Percentiles rank a stretch among this genome's conserved stretches.
Conservation (phyloP, 2,329 filamentous ascomycete species). For the Fusarium cyanostomum region DNA sequence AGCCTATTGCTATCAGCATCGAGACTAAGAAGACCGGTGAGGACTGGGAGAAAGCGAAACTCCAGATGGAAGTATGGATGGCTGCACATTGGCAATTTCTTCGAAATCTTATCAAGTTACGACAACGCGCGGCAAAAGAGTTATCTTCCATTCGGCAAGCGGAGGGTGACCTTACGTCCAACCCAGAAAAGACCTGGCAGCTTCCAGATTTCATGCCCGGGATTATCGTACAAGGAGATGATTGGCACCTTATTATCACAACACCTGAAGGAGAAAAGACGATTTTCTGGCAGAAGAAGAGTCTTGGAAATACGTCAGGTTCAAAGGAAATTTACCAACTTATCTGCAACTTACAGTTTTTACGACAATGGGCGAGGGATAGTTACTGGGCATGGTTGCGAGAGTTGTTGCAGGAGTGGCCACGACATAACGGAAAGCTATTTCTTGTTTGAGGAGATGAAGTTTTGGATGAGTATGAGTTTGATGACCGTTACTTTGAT, state of each 20-base stretch:
- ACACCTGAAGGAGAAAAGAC: slow-evolving; percentile 6
- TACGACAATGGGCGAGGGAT: slow-evolving; percentile 1
- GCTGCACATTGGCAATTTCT: slow-evolving; percentile 17
- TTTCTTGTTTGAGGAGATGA: no score
- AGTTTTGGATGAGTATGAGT: no score
- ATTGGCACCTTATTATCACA: slow-evolving; percentile 10
- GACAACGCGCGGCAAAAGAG: neutral
- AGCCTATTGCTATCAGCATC: slow-evolving; percentile 7
- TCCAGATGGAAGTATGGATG: slow-evolving; percentile 21
- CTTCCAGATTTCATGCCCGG: slow-evolving; percentile 7
- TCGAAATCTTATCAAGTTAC: neutral
- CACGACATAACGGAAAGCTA: neutral
- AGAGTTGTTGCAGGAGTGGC: neutral
- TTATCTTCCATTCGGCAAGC: neutral
- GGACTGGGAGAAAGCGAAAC: slow-evolving; percentile 10
- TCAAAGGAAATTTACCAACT: slow-evolving; percentile 13
- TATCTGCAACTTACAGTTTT: slow-evolving; percentile 1
- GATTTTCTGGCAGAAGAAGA: slow-evolving; percentile 14
- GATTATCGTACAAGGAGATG: slow-evolving; percentile 8
- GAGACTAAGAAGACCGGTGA: slow-evolving; percentile 11
- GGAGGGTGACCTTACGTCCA: neutral
- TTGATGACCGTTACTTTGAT: no score
- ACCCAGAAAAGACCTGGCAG: neutral
- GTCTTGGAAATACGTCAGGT: neutral
- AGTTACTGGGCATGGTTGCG: slow-evolving; percentile 9